Base-by-base conservation (phyloP, 2,329 filamentous ascomycete species). In the Penicillium sp. region DNA sequence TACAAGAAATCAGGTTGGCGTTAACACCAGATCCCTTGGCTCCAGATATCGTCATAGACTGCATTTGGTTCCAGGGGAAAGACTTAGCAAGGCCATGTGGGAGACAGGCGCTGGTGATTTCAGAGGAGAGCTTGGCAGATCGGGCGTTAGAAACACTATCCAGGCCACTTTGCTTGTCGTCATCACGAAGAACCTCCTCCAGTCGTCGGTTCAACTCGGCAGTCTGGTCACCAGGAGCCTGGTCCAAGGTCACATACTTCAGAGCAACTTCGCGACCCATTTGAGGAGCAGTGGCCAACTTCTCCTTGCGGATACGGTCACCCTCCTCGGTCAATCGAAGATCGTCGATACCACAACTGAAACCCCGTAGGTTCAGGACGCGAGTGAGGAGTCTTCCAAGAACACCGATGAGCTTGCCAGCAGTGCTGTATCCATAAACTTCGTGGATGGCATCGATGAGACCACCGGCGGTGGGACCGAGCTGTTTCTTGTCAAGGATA, bases 31-130 rank as follows among this genome's bases (percentile, higher is more conserved):
- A 89, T 72, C 94, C 94, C 78, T 99, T 99, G 50, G 94, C 94
- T 74, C 94, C 94, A 55, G 94, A 97, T 15, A 88, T 89, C 23
- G 94, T 99, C 94, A 99, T 99, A 63, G 90, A 87, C 80, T 99
- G 94, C 93, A 99, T 99, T 76, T 97, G 93, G 70, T 99, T 99
- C 70, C 88, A 89, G 1, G 94, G 94, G 75, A 99, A 99, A 8
- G 89, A 85, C 76, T 97, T 99, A 68, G 90, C 87, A 29, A 99
- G 84, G 41, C 90, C 91, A 21, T 79, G 77, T 0, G 94, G 94
- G 64, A 99, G 82, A 75, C 92, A 96, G 2, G 84, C 84, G 46
- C 81, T 81, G 10, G 92, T 96, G 44, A 97, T 87, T 1, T 81
- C 84, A 16, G 89, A 87, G 4, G 93, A 97, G 27, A 99, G 83